A percentile compares a stretch with the other conserved stretches of the same genome.
Conservation (phyloP, 768 basidiomycete species). For the Podaxis sp. region DNA sequence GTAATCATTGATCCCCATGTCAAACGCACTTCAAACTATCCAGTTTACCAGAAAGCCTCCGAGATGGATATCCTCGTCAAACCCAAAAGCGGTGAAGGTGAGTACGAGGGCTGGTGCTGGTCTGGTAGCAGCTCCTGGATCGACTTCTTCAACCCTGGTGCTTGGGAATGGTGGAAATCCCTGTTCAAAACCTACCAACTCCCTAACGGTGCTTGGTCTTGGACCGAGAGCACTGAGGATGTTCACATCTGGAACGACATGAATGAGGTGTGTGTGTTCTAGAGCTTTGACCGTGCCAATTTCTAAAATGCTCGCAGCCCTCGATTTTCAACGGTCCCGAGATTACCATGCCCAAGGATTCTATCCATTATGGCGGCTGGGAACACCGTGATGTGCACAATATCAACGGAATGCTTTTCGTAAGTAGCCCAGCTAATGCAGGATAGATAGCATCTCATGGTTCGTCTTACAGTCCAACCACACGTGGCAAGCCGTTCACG, state of each 20-base stretch:
- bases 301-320: constrained; percentile 45
- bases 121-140: constrained; percentile 95
- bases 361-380: constrained; percentile 90
- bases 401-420: constrained; percentile 93
- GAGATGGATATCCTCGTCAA: constrained; percentile 85
- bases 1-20: constrained; percentile 96
- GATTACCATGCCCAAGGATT: constrained; percentile 70
- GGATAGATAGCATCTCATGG: neutral
- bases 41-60: constrained; percentile 81
- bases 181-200: constrained; percentile 69
- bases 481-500: constrained; percentile 77
- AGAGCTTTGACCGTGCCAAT: neutral
- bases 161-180: constrained; percentile 89
- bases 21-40: constrained; percentile 78
- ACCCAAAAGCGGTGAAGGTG: constrained; percentile 71
- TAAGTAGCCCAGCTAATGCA: constrained; percentile 32
- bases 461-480: constrained; percentile 65
- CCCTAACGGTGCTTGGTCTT: constrained; percentile 62
- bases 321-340: constrained; percentile 99
- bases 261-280: constrained; percentile 76
- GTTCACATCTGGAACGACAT: constrained; percentile 99
- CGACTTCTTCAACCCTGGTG: constrained; percentile 91
- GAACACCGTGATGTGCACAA: constrained; percentile 98
- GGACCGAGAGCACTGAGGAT: constrained; percentile 78
- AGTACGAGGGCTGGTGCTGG: constrained; percentile 99